Base-by-base conservation (phyloP, 495 filamentous ascomycete genomes). In the Penicillium angulare region DNA sequence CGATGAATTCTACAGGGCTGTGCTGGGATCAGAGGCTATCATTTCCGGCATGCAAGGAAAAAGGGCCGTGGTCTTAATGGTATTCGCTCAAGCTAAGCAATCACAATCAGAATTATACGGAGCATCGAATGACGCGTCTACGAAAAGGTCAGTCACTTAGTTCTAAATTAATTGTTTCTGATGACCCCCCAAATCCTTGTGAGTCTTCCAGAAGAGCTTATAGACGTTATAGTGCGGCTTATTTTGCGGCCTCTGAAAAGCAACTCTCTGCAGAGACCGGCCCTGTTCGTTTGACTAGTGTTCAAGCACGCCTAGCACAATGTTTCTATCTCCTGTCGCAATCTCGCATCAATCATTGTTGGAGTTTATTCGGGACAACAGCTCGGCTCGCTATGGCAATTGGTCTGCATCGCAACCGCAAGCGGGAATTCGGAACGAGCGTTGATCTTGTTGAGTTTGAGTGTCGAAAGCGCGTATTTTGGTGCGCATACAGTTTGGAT, bases 401-500 rank as follows among this genome's bases (percentile, higher is more conserved):
- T 17, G 67, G 67, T 9, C 38, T 71, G 1, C 63, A 71, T 41
- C 53, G 67, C 5, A 40, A 47, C 22, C 50, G 57, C 8, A 52
- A 55, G 6, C 55, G 59, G 5, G 60, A 63, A n/a, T 27, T 43
- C 0, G 38, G 39, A 3, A 22, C 54, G 5, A 15, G 3, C 2
- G n/a, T 38, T 1, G 53, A 58, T 22, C 43, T 55, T 16, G 36
- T 67, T 13, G 64, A 67, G 8, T 52, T 51, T 0, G 64, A 67
- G 20, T 57, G 59, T 17, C 47, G 59, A 5, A 78, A 75, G 41
- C 64, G 77, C 3, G 68, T 73, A 5, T 79, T 81, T 20, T 80
- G 76, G 76, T 66, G 69, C 13, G 71, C 67, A 0, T 77, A 74
- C 49, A 67, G 71, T 21, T 50, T 80, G 16, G 77, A 80, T 49